Evolutionary conservation across 2,329 filamentous ascomycete species (phyloP).

Genomic region (Ceratocystis destructans): DNA sequence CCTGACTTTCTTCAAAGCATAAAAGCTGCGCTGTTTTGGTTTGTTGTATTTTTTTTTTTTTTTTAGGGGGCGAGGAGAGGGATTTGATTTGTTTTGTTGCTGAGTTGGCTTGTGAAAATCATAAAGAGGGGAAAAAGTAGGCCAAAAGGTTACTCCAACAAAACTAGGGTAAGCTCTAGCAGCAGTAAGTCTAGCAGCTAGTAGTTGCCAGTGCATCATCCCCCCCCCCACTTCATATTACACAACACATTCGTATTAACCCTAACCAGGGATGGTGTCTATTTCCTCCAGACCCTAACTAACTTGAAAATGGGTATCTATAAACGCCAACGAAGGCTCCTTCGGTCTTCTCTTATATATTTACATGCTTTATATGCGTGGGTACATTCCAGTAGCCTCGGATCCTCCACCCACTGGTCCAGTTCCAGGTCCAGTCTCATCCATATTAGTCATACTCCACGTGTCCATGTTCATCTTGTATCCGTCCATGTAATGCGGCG

Average conservation of each 20-base stretch:
- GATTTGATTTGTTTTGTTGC: too few species aligned
- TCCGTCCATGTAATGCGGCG: constrained; percentile 14
- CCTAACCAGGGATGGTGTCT: neutral
- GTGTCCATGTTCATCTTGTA: constrained; percentile 14
- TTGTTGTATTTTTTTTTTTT: neutral
- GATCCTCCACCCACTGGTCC: neutral
- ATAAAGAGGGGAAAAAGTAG: neutral
- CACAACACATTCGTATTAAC: neutral
- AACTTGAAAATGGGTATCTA: neutral
- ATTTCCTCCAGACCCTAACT: neutral
- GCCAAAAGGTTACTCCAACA: too few species aligned
- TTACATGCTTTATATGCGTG: neutral
- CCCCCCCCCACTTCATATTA: neutral
- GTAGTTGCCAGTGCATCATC: too few species aligned
- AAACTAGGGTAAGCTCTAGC: too few species aligned
- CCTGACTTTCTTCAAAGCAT: neutral
- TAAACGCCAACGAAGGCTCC: neutral
- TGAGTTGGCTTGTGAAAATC: neutral
- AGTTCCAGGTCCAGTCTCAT: neutral
- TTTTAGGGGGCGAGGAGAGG: too few species aligned
- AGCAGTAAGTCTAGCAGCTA: too few species aligned
- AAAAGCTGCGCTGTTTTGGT: neutral
- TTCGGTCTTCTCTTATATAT: neutral
- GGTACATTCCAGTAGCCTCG: neutral
- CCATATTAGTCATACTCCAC: constrained; percentile 3